Evolutionary conservation across 148 eudicot genomes (phyloP).

Genomic region (Oxyria digyna): DNA sequence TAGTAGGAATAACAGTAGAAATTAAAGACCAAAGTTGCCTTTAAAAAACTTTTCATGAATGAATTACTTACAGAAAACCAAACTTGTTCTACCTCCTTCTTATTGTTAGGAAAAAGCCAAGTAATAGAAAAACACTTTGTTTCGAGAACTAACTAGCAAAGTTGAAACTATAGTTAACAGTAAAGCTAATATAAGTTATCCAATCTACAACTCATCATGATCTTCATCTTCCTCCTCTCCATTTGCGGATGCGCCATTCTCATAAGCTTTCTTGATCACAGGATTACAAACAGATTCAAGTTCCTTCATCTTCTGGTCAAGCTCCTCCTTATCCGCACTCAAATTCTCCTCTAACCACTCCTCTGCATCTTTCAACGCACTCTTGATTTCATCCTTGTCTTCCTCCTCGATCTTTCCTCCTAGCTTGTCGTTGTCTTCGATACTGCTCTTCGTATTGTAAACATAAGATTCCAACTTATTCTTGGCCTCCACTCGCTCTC

Average conservation of each 20-base stretch:
- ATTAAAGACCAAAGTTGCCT: too few relatives aligned
- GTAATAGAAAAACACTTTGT: too few relatives aligned
- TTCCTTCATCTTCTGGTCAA: background rate
- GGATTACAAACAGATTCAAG: background rate
- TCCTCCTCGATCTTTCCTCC: background rate
- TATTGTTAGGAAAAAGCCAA: too few relatives aligned
- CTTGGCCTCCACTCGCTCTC: background rate
- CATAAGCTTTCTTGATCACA: constrained; percentile 2
- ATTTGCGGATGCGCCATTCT: background rate
- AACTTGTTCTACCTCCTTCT: too few relatives aligned
- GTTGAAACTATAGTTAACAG: too few relatives aligned
- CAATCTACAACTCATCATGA: background rate
- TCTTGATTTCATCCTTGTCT: background rate
- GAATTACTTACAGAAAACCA: too few relatives aligned
- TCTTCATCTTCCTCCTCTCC: constrained; percentile 1
- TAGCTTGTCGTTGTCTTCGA: background rate
- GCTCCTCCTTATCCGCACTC: background rate
- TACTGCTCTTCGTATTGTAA: background rate
- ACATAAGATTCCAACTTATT: background rate
- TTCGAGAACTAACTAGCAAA: too few relatives aligned
- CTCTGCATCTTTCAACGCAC: background rate
- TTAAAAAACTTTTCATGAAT: too few relatives aligned
- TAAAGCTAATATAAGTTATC: too few relatives aligned
- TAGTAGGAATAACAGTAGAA: too few relatives aligned
- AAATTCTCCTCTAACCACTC: background rate